These are phyloP conservation scores for Cyberlindnera bimundalis DNA, from an alignment of 805 yeast species.

Conservation along the genomic window DNA sequence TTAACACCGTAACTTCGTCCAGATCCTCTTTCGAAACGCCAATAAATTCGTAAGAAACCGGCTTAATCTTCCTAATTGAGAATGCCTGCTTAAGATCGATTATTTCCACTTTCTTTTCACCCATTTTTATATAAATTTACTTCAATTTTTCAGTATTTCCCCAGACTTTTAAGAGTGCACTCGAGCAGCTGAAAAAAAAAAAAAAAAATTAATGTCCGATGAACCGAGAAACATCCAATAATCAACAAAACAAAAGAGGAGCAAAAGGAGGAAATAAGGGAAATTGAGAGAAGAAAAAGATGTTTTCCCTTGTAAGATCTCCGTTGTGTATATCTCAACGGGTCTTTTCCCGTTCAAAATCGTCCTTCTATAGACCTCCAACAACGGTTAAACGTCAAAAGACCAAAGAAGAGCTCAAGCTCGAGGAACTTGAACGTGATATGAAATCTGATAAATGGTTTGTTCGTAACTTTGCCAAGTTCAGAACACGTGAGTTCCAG, in stretches of 20 bases:
- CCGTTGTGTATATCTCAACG: neutral
- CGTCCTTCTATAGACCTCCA: conserved; percentile 26
- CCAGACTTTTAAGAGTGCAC: no score
- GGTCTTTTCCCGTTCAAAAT: conserved; percentile 7
- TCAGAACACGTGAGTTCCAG: conserved; percentile 54
- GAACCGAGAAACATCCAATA: no score
- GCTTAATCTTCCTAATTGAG: conserved; percentile 3
- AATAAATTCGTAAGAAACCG: conserved; percentile 1
- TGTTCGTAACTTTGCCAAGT: conserved; percentile 50
- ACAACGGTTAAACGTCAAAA: conserved; percentile 21
- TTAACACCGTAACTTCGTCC: conserved; percentile 1
- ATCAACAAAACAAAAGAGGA: no score
- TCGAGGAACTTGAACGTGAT: conserved; percentile 32
- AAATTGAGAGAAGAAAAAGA: neutral
- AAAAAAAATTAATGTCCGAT: no score
- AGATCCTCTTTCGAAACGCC: conserved; percentile 12
- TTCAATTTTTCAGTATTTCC: no score
- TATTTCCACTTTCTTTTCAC: conserved; percentile 4
- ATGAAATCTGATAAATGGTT: conserved; percentile 34
- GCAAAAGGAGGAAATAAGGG: neutral
- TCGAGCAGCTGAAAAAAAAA: neutral
- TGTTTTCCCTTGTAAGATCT: neutral
- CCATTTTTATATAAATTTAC: no score
- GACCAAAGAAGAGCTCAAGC: conserved; percentile 32
- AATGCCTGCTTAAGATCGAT: conserved; percentile 12